Evolutionary conservation across 2,329 filamentous ascomycete genomes (phyloP).

Genomic region (Exserohilum rostratum): DNA sequence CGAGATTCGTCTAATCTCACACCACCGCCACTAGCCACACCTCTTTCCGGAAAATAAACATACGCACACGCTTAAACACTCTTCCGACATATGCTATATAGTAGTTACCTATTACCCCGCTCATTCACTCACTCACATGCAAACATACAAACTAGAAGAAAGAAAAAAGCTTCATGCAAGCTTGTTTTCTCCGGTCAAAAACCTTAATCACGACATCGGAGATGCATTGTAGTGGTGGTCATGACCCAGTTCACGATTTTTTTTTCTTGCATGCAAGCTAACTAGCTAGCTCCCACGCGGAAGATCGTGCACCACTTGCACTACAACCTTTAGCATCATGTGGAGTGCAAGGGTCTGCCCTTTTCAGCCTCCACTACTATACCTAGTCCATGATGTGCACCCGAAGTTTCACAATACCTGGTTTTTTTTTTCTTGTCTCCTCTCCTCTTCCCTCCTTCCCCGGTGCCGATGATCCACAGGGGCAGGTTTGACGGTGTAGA

Average conservation of each 20-base stretch:
- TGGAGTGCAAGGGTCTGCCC: conserved; percentile 2
- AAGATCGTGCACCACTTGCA: not conserved
- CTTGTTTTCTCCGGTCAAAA: not conserved
- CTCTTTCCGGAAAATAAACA: too few relatives aligned
- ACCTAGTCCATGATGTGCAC: not conserved
- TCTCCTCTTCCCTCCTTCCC: too few relatives aligned
- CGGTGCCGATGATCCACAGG: not conserved
- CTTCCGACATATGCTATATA: too few relatives aligned
- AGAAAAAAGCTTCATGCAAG: too few relatives aligned
- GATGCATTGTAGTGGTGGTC: too few relatives aligned
- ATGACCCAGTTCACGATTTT: too few relatives aligned
- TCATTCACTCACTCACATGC: too few relatives aligned
- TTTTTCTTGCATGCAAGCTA: not conserved
- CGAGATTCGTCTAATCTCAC: not conserved
- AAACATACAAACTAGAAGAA: too few relatives aligned
- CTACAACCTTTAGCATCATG: not conserved
- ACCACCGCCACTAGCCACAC: not conserved
- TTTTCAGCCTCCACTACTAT: not conserved
- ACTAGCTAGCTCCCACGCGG: not conserved
- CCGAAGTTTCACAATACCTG: not conserved
- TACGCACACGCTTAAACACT: too few relatives aligned
- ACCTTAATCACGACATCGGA: too few relatives aligned
- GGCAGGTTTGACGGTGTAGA: too few relatives aligned
- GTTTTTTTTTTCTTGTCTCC: not conserved
- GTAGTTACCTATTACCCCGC: too few relatives aligned